Evolutionary conservation across 163 green algal species (phyloP), one percentile per base, ranked within the genome.

Genomic region (Prototheca wickerhamii): DNA sequence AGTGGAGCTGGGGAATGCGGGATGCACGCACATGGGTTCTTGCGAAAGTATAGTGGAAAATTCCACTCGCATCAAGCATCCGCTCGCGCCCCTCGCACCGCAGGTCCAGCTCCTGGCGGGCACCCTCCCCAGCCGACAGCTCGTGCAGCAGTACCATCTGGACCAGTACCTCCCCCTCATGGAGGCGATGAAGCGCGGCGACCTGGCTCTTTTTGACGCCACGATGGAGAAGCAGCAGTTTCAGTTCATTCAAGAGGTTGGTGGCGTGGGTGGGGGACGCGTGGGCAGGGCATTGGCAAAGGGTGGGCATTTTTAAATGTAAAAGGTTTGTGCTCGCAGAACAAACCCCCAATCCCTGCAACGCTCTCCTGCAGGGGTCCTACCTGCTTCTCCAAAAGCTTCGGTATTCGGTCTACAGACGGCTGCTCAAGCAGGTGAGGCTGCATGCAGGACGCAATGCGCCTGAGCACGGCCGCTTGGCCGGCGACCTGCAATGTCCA

Each of bases 361-460:
- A 21, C 23, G 28, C 49, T 15, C 8, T 46, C 3, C 10, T 35
- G 64, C 60, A 77, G 56, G 89, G 89, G 49, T 91, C 85, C 0
- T 96, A 89, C 67, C 76, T 96, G 61, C 63, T 96, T 57, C 70
- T 96, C 64, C 89, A 96, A 70, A 92, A 89, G 78, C 76, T 93
- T 44, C 76, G 79, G 61, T 31, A 73, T n/a, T 67, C 69, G 4
- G 86, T 86, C 30, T 78, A 83, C 59, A 74, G 86, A 40, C 76
- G 76, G 2, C 73, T 96, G 33, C 76, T 96, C 25, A 54, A 54
- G 46, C 46, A 54, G 46, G 46, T 54, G 15, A 21, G 37, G 10
- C 37, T 10, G 37, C 37, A 15, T n/a, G n/a, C n/a, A n/a, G n/a
- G n/a, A n/a, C n/a, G n/a, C n/a, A n/a, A n/a, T n/a, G n/a, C n/a